Conservation (phyloP, 2,329 filamentous ascomycete genomes). For the Dactylellina haptotyla region DNA sequence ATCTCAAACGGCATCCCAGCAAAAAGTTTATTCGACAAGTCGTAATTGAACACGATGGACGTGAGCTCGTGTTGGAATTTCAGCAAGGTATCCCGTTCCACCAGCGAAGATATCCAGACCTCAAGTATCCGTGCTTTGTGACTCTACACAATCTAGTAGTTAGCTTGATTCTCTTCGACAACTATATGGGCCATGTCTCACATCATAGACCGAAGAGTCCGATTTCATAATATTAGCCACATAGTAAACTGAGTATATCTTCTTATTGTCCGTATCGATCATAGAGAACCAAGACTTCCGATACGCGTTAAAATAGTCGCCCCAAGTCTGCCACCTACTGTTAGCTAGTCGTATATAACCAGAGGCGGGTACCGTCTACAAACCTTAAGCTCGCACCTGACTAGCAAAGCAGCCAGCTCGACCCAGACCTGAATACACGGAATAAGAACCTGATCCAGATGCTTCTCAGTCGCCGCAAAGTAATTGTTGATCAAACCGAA, state of each 20-base stretch:
- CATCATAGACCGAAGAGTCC: slow-evolving; percentile 46
- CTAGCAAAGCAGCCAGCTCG: slow-evolving; percentile 64
- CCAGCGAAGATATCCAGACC: slow-evolving; percentile 69
- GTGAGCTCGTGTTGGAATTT: slow-evolving; percentile 72
- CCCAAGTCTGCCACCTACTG: slow-evolving; percentile 63
- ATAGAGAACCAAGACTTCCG: slow-evolving; percentile 65
- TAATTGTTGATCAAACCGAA: slow-evolving; percentile 50
- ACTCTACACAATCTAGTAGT: neutral
- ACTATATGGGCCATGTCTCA: neutral
- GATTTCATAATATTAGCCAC: slow-evolving; percentile 63
- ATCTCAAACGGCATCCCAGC: slow-evolving; percentile 69
- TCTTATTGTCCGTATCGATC: slow-evolving; percentile 64
- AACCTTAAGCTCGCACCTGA: slow-evolving; percentile 63
- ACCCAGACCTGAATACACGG: slow-evolving; percentile 64
- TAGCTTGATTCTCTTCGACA: neutral
- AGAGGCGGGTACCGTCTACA: too few species aligned
- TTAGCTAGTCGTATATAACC: neutral
- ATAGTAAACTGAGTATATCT: slow-evolving; percentile 65
- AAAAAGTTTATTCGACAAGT: slow-evolving; percentile 65
- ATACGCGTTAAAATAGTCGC: slow-evolving; percentile 68
- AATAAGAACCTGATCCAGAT: slow-evolving; percentile 31
- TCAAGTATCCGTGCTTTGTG: slow-evolving; percentile 61
- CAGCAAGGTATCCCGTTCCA: slow-evolving; percentile 70
- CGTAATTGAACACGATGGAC: slow-evolving; percentile 66
- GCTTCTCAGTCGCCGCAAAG: slow-evolving; percentile 27